A percentile compares a stretch with the other conserved stretches of the same genome.
These are phyloP conservation scores for Hydnomerulius pinastri DNA, from an alignment of 768 basidiomycete species.

Conservation along the genomic window DNA sequence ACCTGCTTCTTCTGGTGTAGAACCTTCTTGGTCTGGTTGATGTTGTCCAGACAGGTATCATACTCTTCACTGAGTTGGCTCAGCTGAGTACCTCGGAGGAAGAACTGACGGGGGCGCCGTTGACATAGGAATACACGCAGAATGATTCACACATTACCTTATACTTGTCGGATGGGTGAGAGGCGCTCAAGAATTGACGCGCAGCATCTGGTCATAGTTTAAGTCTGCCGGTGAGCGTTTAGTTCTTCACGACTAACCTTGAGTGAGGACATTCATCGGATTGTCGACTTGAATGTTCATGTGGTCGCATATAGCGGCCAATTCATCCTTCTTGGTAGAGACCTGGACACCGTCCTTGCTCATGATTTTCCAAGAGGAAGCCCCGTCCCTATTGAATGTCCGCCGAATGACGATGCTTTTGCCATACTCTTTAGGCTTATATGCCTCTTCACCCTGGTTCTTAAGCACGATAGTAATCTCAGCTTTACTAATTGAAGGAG, in stretches of 20 bases:
- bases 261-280: conserved; percentile 92
- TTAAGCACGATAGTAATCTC: conserved; percentile 82
- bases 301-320: conserved; percentile 87
- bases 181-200: conserved; percentile 80
- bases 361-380: conserved; percentile 82
- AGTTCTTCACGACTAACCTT: conserved; percentile 47
- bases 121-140: neutral
- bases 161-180: conserved; percentile 84
- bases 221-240: neutral
- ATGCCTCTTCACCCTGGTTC: conserved; percentile 92
- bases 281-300: conserved; percentile 98
- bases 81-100: conserved; percentile 91
- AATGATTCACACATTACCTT: conserved; percentile 50
- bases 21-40: conserved; percentile 64
- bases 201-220: conserved; percentile 31
- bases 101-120: conserved; percentile 60
- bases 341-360: conserved; percentile 63
- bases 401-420: conserved; percentile 85
- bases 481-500: conserved; percentile 38
- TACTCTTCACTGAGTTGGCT: conserved; percentile 88
- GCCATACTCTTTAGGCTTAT: conserved; percentile 81
- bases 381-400: conserved; percentile 73
- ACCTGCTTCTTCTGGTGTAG: conserved; percentile 73
- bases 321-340: conserved; percentile 78
- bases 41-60: conserved; percentile 70